phyloP scores from a whole-genome alignment of 441 rosid species.

The Bocquillonia castaneifolia region DNA sequence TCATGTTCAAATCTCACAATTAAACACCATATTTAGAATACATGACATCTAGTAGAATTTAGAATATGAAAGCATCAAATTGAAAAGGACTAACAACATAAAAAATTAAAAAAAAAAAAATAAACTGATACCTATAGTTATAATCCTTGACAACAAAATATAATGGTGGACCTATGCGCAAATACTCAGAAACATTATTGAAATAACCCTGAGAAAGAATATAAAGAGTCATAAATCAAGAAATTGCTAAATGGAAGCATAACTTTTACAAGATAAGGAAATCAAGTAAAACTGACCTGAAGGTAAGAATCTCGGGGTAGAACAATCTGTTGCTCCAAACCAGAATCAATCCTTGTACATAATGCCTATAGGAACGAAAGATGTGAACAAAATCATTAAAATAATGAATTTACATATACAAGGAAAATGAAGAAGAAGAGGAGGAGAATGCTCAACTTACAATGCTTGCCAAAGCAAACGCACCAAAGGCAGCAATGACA shows the following conservation, averaged over 20 bases:
- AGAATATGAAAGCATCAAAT: not conserved
- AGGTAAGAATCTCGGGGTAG: slow-evolving; percentile 94
- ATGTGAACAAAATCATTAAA: not conserved
- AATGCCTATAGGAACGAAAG: slow-evolving; percentile 45
- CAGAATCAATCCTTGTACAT: slow-evolving; percentile 75
- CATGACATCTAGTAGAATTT: not conserved
- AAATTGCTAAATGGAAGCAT: slow-evolving; percentile 13
- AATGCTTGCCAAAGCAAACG: slow-evolving; percentile 71
- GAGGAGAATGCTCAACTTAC: slow-evolving; percentile 42
- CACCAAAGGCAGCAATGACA: slow-evolving; percentile 65
- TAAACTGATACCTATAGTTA: slow-evolving; percentile 64
- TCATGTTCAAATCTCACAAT: not conserved
- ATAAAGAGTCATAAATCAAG: slow-evolving; percentile 12
- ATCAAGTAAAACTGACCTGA: slow-evolving; percentile 49
- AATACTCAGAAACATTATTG: slow-evolving; percentile 60
- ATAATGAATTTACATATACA: not conserved
- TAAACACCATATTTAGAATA: not conserved
- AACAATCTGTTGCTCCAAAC: slow-evolving; percentile 92
- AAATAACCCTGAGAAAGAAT: slow-evolving; percentile 68
- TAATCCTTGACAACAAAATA: slow-evolving; percentile 86
- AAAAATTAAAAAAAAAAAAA: too few species aligned
- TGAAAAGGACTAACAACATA: too few species aligned
- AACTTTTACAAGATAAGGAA: not conserved
- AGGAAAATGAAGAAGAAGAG: not conserved
- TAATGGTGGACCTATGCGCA: slow-evolving; percentile 86